Conservation (phyloP, 495 filamentous ascomycete species). For the Bacidia rubella region DNA sequence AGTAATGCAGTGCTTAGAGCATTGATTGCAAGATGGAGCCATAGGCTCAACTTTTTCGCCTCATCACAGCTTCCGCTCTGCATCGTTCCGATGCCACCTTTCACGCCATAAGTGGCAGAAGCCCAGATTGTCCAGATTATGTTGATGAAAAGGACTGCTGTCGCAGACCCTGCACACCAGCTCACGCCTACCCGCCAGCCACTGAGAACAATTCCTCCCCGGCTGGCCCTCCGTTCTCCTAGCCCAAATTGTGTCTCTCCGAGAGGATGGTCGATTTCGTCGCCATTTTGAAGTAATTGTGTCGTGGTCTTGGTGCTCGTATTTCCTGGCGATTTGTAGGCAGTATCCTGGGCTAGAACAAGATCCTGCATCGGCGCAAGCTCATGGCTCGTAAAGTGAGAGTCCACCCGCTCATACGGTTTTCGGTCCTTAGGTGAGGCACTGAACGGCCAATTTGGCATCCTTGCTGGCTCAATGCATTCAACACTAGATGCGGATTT, state of each 20-base stretch:
- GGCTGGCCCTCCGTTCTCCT: background rate
- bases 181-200: conserved; percentile 8
- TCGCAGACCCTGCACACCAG: conserved; percentile 3
- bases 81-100: conserved; percentile 6
- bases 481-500: too few species aligned
- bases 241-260: background rate
- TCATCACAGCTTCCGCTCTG: conserved; percentile 17
- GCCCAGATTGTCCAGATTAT: conserved; percentile 9
- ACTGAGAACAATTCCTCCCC: background rate
- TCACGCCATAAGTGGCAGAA: background rate
- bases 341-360: too few species aligned
- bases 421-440: too few species aligned
- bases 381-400: too few species aligned
- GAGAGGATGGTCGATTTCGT: too few species aligned
- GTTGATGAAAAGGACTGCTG: conserved; percentile 7
- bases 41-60: conserved; percentile 14
- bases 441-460: too few species aligned
- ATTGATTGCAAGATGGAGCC: conserved; percentile 26
- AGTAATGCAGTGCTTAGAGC: conserved; percentile 26
- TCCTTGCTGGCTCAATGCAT: too few species aligned
- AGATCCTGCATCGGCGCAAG: too few species aligned
- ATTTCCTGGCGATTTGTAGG: too few species aligned
- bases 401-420: too few species aligned
- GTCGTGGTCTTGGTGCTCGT: too few species aligned
- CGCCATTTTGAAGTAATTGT: too few species aligned